These are phyloP conservation scores for Metschnikowia reukaufii DNA, from an alignment of 805 yeast genomes.

Conservation along the genomic window DNA sequence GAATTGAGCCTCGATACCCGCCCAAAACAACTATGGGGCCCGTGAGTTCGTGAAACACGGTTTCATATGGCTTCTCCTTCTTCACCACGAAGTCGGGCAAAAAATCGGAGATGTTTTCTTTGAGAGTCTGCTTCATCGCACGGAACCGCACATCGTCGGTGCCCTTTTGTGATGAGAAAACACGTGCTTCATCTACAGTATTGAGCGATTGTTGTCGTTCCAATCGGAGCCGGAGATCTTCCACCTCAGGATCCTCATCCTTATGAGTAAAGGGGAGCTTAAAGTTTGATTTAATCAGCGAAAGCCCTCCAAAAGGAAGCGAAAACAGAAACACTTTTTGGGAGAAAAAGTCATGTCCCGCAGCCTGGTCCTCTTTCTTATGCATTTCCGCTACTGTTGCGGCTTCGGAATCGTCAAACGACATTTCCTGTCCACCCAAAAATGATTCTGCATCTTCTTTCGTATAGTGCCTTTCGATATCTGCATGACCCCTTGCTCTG, in stretches of 20 bases:
- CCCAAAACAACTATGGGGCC: constrained; percentile 85
- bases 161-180: constrained; percentile 54
- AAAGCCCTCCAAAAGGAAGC: constrained; percentile 55
- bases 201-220: constrained; percentile 56
- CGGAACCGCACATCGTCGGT: constrained; percentile 65
- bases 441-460: constrained; percentile 44
- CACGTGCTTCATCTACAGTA: constrained; percentile 62
- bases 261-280: constrained; percentile 24
- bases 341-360: constrained; percentile 9
- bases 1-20: constrained; percentile 82
- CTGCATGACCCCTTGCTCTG: too few species aligned
- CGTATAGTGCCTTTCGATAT: constrained; percentile 15
- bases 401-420: constrained; percentile 7
- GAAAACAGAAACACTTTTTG: constrained; percentile 55
- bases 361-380: background rate
- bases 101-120: constrained; percentile 48
- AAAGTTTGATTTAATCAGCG: constrained; percentile 25
- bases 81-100: constrained; percentile 31
- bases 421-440: constrained; percentile 47
- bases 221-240: constrained; percentile 40
- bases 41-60: constrained; percentile 57
- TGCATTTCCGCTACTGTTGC: too few species aligned
- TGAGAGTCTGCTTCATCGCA: constrained; percentile 66
- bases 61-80: constrained; percentile 35
- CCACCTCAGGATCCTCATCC: constrained; percentile 18